These are phyloP conservation scores for Cubamyces sp. DNA, from an alignment of 768 basidiomycete species.

Conservation along the genomic window DNA sequence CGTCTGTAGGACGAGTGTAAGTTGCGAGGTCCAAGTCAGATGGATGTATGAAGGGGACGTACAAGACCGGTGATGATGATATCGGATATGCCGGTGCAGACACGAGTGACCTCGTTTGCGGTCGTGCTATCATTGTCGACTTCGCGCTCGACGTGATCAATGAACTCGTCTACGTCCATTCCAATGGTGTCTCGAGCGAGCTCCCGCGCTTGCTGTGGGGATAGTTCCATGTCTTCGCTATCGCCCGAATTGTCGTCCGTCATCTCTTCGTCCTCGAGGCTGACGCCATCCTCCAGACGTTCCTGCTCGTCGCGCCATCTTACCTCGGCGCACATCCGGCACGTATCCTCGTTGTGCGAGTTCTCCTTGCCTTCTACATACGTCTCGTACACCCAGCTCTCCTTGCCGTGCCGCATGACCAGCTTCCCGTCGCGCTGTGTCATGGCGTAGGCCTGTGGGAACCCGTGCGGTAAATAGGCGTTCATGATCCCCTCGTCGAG, in stretches of 20 bases:
- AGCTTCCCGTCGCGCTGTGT: conserved; percentile 4
- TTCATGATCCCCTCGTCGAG: conserved; percentile 44
- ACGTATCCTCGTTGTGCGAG: conserved; percentile 48
- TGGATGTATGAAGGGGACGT: conserved; percentile 15
- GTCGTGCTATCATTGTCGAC: conserved; percentile 10
- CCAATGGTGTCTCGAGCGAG: too few relatives aligned
- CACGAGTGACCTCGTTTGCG: background rate
- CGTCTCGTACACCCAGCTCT: conserved; percentile 42
- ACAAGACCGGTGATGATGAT: conserved; percentile 66
- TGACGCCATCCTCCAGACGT: background rate
- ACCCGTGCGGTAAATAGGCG: conserved; percentile 43
- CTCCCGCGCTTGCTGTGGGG: too few relatives aligned
- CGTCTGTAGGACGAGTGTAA: conserved; percentile 42
- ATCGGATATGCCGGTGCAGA: conserved; percentile 60
- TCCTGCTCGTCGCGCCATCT: conserved; percentile 12
- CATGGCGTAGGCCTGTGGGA: conserved; percentile 4
- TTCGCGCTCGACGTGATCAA: conserved; percentile 8
- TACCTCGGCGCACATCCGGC: conserved; percentile 28
- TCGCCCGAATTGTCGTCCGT: background rate
- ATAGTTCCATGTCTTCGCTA: too few relatives aligned
- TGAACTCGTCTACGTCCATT: conserved; percentile 23
- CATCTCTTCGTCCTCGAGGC: background rate
- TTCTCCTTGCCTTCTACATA: conserved; percentile 42
- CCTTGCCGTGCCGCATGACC: background rate
- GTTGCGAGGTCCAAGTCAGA: too few relatives aligned